Base-by-base conservation (phyloP, 371 early-diverging fungal genomes). In the Rhizopus delemar region DNA sequence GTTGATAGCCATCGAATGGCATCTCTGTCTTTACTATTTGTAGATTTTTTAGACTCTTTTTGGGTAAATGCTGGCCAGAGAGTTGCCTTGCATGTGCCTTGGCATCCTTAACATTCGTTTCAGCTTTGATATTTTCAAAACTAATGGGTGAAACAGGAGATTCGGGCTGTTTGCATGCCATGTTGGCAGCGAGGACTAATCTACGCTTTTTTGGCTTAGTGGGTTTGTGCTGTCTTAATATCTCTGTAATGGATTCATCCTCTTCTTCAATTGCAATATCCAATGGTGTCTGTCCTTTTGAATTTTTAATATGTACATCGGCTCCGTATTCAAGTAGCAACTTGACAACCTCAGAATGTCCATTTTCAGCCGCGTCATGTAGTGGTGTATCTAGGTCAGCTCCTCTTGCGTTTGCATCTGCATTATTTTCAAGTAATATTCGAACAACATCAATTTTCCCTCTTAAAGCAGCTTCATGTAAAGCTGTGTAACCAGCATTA, bases 321-420 rank as follows among this genome's bases (percentile, higher is more conserved):
- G 86, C 83, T 5, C 75, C 73, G 34, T 74, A 65, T 13, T 70
- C 68, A 8, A 87, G 36, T 12, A 87, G 61, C 3, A 74, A 50
- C 13, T 75, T 51, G 2, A 71, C 74, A 28, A 83, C 71, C 8
- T 68, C 71, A 28, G 64, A 50, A 56, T 77, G 76, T 29, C 86
- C 86, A n/a, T 90, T 87, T 22, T 87, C 88, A 8, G 84, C 82
- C 3, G 93, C 92, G 57, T 92, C 93, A 57, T 92, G 93, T 12
- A 94, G 66, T 4, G 94, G 89, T 8, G 94, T 93, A 41, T 90
- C 85, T 8, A 80, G 81, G 53, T 86, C 88, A 35, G 78, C 83
- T 3, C 90, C 93, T 49, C 83, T 78, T 4, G 84, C 84, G 60
- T 89, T 84, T 31, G 84, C 78, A 58, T 90, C 82, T 2, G 93